Evolutionary conservation across 108 stramenopile genomes (phyloP).

Genomic region (Ochromonas danica): DNA sequence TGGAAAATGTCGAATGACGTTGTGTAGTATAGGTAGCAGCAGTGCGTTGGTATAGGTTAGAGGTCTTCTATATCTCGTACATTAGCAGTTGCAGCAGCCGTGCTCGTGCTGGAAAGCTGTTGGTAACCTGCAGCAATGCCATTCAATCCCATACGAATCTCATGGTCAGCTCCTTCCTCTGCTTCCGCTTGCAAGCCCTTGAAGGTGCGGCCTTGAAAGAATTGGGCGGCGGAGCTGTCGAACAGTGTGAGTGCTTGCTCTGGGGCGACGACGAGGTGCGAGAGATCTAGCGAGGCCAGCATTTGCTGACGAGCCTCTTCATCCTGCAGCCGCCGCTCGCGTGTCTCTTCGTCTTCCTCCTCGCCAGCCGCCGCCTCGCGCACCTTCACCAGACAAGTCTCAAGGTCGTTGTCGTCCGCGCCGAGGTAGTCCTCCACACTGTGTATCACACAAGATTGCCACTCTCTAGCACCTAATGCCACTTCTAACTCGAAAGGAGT

Average conservation of each 20-base stretch:
- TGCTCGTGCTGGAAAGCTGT: constrained; percentile 2
- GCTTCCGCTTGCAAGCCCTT: not conserved
- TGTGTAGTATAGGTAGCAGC: not conserved
- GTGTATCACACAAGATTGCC: too few species aligned
- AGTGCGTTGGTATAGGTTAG: constrained; percentile 28
- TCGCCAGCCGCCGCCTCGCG: too few species aligned
- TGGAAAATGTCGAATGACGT: constrained; percentile 22
- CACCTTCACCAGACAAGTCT: too few species aligned
- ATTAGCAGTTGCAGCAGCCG: constrained; percentile 35
- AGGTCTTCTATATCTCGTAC: constrained; percentile 11
- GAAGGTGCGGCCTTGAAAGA: not conserved
- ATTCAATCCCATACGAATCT: not conserved
- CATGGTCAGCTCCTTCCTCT: not conserved
- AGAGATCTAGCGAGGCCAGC: too few species aligned
- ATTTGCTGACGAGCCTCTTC: too few species aligned
- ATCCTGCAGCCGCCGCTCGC: too few species aligned
- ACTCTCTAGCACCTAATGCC: constrained; percentile 11
- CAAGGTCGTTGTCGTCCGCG: too few species aligned
- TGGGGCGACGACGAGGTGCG: too few species aligned
- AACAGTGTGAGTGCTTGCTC: too few species aligned
- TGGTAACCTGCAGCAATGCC: too few species aligned
- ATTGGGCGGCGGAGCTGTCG: constrained; percentile 33
- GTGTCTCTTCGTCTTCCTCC: too few species aligned
- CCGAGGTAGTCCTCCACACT: too few species aligned
- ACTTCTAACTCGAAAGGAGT: constrained; percentile 35